Base-by-base conservation (phyloP, 805 yeast genomes). In the Trichomonascus vanleenenianus region DNA sequence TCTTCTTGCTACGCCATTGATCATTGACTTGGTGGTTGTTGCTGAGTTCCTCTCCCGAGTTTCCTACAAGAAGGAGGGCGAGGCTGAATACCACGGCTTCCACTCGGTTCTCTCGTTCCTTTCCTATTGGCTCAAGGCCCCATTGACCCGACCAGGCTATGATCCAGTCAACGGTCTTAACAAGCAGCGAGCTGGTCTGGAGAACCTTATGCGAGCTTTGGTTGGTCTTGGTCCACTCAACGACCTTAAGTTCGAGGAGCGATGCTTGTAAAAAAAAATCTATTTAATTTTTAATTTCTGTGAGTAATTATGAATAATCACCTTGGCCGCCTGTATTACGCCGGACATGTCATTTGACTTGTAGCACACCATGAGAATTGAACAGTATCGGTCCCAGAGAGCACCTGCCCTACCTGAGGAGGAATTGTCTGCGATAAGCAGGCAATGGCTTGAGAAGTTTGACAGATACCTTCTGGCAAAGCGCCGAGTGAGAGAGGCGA, bases 71-170 rank as follows among this genome's bases (percentile, higher is more conserved):
- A 69, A 68, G 27, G 74, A 66, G 10, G 72, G 67, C 33, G 63
- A 62, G 9, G 67, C 66, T 30, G 68, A 60, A 25, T 85, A 71
- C 65, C 78, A 83, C 53, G 71, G 74, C 49, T 77, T 89, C 70
- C 87, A 89, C 69, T 79, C 95, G 19, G 89, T 91, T 42, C 73
- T 91, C 62, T 78, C 94, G 14, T 84, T 88, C 65, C 74, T 89
- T 65, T 78, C 89, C 61, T 89, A 89, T 71, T 89, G 97, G 97
- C 79, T 91, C 62, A 89, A 89, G 74, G 97, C 97, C 2, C 97
- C 97, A 53, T 77, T 89, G 57, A 81, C 95, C 42, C 85, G 91
- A 69, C 85, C 87, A 42, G 96, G 96, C 3, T 85, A 74, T 68
- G 83, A 85, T 62, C 82, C 96, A 30, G 85, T 89, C 59, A 89